phyloP scores from a whole-genome alignment of 1,139 yeast species.

The Geotrichum bryndzae region DNA sequence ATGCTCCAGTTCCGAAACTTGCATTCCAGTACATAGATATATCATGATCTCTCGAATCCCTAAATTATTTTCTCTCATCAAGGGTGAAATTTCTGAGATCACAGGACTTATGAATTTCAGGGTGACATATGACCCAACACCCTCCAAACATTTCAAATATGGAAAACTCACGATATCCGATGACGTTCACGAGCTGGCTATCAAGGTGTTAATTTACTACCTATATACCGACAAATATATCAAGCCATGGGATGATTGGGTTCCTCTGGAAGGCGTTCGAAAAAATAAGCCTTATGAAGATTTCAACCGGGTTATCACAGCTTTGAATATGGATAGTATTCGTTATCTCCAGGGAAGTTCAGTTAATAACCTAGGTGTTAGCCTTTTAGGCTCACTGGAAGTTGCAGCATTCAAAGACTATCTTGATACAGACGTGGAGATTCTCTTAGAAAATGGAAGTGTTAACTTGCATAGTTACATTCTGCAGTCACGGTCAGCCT shows the following conservation, averaged over 20 bases:
- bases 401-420: neutral
- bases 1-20: slow-evolving; percentile 16
- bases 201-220: slow-evolving; percentile 39
- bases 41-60: slow-evolving; percentile 22
- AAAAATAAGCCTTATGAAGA: slow-evolving; percentile 13
- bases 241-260: slow-evolving; percentile 34
- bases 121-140: slow-evolving; percentile 7
- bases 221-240: slow-evolving; percentile 43
- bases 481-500: slow-evolving; percentile 52
- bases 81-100: slow-evolving; percentile 1
- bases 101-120: slow-evolving; percentile 8
- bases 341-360: slow-evolving; percentile 2
- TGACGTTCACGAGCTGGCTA: slow-evolving; percentile 27
- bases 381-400: slow-evolving; percentile 18
- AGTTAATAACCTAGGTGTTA: slow-evolving; percentile 20
- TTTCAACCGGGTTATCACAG: slow-evolving; percentile 7
- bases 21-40: slow-evolving; percentile 27
- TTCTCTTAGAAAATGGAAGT: slow-evolving; percentile 42
- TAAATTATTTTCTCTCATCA: slow-evolving; percentile 17
- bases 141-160: neutral
- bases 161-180: slow-evolving; percentile 11
- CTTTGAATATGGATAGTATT: slow-evolving; percentile 3
- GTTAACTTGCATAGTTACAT: slow-evolving; percentile 46
- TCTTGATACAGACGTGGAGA: slow-evolving; percentile 29
- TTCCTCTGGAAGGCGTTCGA: slow-evolving; percentile 8